Conservation (phyloP, 2,329 filamentous ascomycete genomes). For the Aspergillus puulaauensis region DNA sequence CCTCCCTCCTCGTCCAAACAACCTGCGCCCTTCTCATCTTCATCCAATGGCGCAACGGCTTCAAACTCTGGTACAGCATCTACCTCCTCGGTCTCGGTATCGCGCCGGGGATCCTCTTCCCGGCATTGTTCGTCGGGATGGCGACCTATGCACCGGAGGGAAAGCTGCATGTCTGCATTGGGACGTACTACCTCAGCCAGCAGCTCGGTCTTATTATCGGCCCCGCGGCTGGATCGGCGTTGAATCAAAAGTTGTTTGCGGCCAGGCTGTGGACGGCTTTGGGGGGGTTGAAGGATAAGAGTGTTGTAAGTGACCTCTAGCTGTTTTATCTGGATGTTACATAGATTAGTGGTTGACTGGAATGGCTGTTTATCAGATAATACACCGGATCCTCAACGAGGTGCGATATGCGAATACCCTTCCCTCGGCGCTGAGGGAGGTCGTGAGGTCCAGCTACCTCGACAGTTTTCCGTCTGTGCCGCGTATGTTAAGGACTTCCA, state of each 20-base stretch:
- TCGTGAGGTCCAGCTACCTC: conserved; percentile 16
- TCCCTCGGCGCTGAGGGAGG: background rate
- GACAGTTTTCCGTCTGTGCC: conserved; percentile 10
- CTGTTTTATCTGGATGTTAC: background rate
- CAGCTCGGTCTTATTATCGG: conserved; percentile 24
- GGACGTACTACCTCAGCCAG: conserved; percentile 21
- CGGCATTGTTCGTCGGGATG: conserved; percentile 21
- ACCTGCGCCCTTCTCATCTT: conserved; percentile 6
- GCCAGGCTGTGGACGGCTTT: conserved; percentile 2
- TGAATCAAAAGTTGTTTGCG: conserved; percentile 17
- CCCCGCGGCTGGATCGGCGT: conserved; percentile 8
- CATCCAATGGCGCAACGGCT: conserved; percentile 18
- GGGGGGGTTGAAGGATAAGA: background rate
- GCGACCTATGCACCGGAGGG: conserved; percentile 10
- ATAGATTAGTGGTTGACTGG: no score
- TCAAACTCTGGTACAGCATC: conserved; percentile 11
- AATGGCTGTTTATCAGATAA: conserved; percentile 4
- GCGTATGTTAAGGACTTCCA: background rate
- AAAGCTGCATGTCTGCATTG: conserved; percentile 11
- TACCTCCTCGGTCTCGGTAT: conserved; percentile 12
- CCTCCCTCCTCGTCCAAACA: no score
- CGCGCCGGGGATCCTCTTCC: conserved; percentile 17
- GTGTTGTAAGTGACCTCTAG: background rate
- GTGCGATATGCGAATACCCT: conserved; percentile 11
- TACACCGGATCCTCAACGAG: conserved; percentile 14